Conservation (phyloP, 2,329 filamentous ascomycete species). For the Talaromyces islandicus region DNA sequence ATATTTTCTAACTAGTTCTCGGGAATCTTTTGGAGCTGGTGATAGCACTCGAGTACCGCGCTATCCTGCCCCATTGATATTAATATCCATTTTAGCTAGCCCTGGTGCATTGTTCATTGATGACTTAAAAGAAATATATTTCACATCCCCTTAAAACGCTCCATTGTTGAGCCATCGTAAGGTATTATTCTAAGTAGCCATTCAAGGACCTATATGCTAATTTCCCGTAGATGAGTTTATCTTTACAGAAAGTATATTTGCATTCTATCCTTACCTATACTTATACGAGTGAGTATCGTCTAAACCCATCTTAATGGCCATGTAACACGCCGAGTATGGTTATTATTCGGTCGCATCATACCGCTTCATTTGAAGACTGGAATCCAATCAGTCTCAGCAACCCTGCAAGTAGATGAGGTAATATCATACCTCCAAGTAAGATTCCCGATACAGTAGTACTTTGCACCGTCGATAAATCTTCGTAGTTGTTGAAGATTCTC, state of each 20-base stretch:
- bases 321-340: neutral
- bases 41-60: no score
- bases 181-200: neutral
- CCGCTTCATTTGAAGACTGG: neutral
- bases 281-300: neutral
- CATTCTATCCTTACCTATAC: no score
- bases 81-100: no score
- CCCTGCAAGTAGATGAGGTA: neutral
- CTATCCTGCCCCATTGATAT: no score
- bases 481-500: neutral
- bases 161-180: no score
- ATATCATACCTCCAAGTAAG: conserved; percentile 2
- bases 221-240: neutral
- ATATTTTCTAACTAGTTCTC: no score
- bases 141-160: no score
- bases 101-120: no score
- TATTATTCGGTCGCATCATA: neutral
- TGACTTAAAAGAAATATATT: no score
- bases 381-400: no score
- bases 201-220: neutral
- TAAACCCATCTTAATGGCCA: neutral
- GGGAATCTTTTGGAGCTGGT: no score
- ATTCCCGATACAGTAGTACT: conserved; percentile 3
- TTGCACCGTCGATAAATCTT: neutral
- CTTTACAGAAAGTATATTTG: neutral